Conservation (phyloP, 108 stramenopile species). For the Cyclotella cryptica region DNA sequence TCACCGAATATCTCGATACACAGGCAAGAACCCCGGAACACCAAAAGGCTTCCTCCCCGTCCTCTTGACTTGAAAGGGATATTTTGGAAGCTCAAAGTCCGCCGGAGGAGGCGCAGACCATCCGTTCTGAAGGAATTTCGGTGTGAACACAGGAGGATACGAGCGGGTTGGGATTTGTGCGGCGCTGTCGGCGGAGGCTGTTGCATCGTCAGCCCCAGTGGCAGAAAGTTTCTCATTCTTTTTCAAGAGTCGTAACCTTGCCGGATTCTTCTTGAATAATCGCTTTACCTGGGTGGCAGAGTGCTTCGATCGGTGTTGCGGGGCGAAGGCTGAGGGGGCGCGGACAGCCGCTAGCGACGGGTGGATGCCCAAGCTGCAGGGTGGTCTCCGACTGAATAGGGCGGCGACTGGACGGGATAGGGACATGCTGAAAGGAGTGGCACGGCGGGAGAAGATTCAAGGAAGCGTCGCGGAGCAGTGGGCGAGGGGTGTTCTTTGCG, state of each 20-base stretch:
- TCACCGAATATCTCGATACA: slow-evolving; percentile 81
- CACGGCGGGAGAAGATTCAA: not conserved
- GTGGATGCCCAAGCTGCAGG: not conserved
- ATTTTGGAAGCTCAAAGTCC: slow-evolving; percentile 61
- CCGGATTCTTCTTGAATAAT: slow-evolving; percentile 82
- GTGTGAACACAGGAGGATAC: slow-evolving; percentile 52
- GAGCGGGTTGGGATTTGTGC: slow-evolving; percentile 26
- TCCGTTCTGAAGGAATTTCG: slow-evolving; percentile 75
- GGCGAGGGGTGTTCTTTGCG: not conserved
- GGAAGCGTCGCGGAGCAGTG: not conserved
- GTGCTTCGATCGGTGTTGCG: slow-evolving; percentile 64
- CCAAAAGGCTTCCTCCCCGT: slow-evolving; percentile 78
- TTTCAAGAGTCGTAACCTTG: slow-evolving; percentile 60
- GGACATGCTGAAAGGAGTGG: slow-evolving; percentile 23
- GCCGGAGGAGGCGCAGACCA: slow-evolving; percentile 77
- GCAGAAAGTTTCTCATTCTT: not conserved
- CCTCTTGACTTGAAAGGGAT: slow-evolving; percentile 76
- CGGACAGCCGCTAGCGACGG: slow-evolving; percentile 15
- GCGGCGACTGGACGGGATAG: slow-evolving; percentile 20
- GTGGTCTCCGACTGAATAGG: slow-evolving; percentile 5
- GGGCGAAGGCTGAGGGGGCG: slow-evolving; percentile 12
- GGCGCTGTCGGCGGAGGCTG: not conserved
- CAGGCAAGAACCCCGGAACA: slow-evolving; percentile 84
- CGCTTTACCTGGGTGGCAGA: slow-evolving; percentile 82
- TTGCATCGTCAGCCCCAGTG: not conserved